Percentiles rank a stretch among this genome's conserved stretches.
Evolutionary conservation across 129 eudicot species (phyloP).

Genomic region (Oenanthe sinensis): DNA sequence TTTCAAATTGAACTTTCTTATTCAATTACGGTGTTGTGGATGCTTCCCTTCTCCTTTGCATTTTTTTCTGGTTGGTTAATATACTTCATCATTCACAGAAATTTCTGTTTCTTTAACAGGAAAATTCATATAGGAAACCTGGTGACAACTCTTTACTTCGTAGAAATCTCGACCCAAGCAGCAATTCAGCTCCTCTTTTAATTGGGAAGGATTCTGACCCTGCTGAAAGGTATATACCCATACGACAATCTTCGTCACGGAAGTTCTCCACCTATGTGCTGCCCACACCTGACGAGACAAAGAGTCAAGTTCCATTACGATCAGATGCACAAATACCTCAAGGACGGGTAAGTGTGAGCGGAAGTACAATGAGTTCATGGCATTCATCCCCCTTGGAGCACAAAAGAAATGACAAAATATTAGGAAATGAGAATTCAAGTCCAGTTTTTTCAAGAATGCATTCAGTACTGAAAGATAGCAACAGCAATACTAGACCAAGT

Average conservation of each 20-base stretch:
- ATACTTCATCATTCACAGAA: not conserved
- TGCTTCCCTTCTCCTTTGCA: not conserved
- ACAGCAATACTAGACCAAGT: slow-evolving; percentile 26
- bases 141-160: slow-evolving; percentile 29
- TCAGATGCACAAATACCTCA: slow-evolving; percentile 28
- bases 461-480: slow-evolving; percentile 47
- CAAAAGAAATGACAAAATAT: slow-evolving; percentile 33
- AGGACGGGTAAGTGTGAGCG: slow-evolving; percentile 25
- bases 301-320: slow-evolving; percentile 30
- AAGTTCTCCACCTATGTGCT: slow-evolving; percentile 56
- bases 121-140: slow-evolving; percentile 23
- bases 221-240: slow-evolving; percentile 37
- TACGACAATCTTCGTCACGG: slow-evolving; percentile 45
- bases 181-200: slow-evolving; percentile 75
- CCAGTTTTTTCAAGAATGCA: slow-evolving; percentile 23
- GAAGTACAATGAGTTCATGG: slow-evolving; percentile 19
- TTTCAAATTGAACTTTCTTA: not conserved
- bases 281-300: slow-evolving; percentile 59
- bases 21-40: not conserved
- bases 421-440: slow-evolving; percentile 41
- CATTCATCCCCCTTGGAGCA: slow-evolving; percentile 56
- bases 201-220: slow-evolving; percentile 38
- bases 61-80: not conserved
- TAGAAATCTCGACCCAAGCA: slow-evolving; percentile 30
- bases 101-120: slow-evolving; percentile 23